Conservation (phyloP, 2,329 filamentous ascomycete genomes). For the Harringtonia aguacate region DNA sequence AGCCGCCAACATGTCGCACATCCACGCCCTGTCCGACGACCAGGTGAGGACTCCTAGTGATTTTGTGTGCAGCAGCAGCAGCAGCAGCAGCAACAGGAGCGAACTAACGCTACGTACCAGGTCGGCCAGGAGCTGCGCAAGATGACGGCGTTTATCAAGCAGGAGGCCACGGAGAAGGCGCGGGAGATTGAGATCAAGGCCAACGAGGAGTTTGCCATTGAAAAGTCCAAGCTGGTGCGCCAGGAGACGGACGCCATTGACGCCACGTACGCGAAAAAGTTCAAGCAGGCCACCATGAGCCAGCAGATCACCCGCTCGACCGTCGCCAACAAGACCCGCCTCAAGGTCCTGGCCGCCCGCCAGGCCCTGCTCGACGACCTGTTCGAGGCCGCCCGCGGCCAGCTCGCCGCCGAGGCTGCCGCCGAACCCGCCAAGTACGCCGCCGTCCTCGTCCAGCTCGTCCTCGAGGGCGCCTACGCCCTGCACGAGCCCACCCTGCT, state of each 20-base stretch:
- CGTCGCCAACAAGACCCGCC: conserved; percentile 88
- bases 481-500: conserved; percentile 69
- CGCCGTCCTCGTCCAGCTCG: conserved; percentile 62
- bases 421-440: conserved; percentile 68
- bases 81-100: too few relatives aligned
- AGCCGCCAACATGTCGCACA: conserved; percentile 68
- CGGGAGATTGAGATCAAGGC: conserved; percentile 97
- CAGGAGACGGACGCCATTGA: conserved; percentile 93
- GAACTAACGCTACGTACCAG: conserved; percentile 32
- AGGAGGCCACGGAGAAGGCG: conserved; percentile 94
- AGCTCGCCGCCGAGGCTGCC: conserved; percentile 51
- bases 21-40: conserved; percentile 93
- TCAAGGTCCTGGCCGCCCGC: conserved; percentile 75
- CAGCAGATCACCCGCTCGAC: conserved; percentile 98
- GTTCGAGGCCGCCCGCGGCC: conserved; percentile 69
- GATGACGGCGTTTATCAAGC: conserved; percentile 99
- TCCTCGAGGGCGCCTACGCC: conserved; percentile 85
- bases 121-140: conserved; percentile 98
- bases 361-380: conserved; percentile 87
- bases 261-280: conserved; percentile 91
- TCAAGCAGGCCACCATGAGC: conserved; percentile 96
- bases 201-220: conserved; percentile 97
- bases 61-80: not conserved
- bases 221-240: conserved; percentile 97
- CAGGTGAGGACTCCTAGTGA: conserved; percentile 52